Percentiles rank a stretch among this genome's conserved stretches.
Evolutionary conservation across 257 asterid species (phyloP).

Genomic region (Capsicum chinense): DNA sequence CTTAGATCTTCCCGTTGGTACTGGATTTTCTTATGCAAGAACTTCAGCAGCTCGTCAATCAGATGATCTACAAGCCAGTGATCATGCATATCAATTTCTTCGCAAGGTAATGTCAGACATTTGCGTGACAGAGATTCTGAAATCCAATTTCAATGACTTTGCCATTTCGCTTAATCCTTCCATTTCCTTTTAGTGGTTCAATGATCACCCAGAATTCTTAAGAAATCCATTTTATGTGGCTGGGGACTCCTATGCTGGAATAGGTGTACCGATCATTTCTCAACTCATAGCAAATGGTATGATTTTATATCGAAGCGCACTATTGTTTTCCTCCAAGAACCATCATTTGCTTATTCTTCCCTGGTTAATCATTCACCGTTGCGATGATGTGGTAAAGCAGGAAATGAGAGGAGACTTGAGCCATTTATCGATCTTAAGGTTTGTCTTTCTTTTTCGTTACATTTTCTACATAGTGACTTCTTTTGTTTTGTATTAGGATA

Average conservation of each 20-base stretch:
- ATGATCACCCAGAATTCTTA: slow-evolving; percentile 26
- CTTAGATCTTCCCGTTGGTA: slow-evolving; percentile 28
- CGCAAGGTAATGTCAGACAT: slow-evolving; percentile 19
- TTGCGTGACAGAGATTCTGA: not conserved
- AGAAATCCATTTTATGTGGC: slow-evolving; percentile 32
- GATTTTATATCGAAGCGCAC: not conserved
- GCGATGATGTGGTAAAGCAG: slow-evolving; percentile 28
- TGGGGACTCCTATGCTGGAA: slow-evolving; percentile 36
- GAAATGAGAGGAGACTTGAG: slow-evolving; percentile 35
- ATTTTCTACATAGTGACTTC: not conserved
- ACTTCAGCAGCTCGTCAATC: slow-evolving; percentile 31
- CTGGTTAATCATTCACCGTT: not conserved
- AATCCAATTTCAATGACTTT: not conserved
- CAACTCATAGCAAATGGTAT: slow-evolving; percentile 35
- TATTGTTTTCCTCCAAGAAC: not conserved
- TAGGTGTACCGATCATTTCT: slow-evolving; percentile 30
- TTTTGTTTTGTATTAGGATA: not conserved
- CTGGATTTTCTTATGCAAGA: slow-evolving; percentile 32
- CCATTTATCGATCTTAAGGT: slow-evolving; percentile 37
- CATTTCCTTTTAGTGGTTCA: slow-evolving; percentile 29
- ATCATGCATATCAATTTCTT: slow-evolving; percentile 30
- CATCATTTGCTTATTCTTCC: not conserved
- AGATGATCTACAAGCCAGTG: slow-evolving; percentile 26
- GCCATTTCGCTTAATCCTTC: not conserved
- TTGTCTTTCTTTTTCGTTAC: not conserved